Percentiles rank a stretch among this genome's conserved stretches.
phyloP scores from a whole-genome alignment of 176 grass and related monocot species.

The Hordeum marinum region DNA sequence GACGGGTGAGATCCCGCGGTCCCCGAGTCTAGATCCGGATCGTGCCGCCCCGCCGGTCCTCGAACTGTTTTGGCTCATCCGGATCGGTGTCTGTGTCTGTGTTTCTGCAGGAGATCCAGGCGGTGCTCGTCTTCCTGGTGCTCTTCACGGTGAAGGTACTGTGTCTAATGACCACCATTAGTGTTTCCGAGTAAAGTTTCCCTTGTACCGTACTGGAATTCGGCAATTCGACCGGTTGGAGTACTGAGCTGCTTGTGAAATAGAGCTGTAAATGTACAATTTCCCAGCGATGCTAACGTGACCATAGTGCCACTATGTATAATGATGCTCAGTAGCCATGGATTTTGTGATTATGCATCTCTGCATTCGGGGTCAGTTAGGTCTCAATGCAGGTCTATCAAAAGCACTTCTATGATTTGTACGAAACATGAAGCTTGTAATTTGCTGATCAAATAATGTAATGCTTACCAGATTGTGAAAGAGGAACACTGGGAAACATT shows the following conservation, averaged over 20 bases:
- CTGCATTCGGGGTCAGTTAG: neutral
- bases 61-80: neutral
- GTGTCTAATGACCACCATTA: neutral
- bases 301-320: neutral
- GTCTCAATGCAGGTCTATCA: neutral
- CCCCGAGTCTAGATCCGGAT: neutral
- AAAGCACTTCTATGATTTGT: neutral
- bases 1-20: conserved; percentile 27
- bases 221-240: neutral
- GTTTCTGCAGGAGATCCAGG: conserved; percentile 80
- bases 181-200: neutral
- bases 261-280: neutral
- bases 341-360: neutral
- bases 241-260: neutral
- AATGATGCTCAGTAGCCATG: neutral
- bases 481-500: conserved; percentile 90
- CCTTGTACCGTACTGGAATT: neutral
- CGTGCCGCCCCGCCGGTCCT: neutral
- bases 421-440: neutral
- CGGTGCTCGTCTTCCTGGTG: conserved; percentile 64
- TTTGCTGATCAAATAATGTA: conserved; percentile 7
- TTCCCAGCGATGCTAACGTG: neutral
- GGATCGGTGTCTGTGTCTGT: neutral
- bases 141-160: conserved; percentile 78
- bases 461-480: conserved; percentile 60